Base-by-base conservation (phyloP, 2,329 filamentous ascomycete genomes). In the Hymenoscyphus fraxineus region DNA sequence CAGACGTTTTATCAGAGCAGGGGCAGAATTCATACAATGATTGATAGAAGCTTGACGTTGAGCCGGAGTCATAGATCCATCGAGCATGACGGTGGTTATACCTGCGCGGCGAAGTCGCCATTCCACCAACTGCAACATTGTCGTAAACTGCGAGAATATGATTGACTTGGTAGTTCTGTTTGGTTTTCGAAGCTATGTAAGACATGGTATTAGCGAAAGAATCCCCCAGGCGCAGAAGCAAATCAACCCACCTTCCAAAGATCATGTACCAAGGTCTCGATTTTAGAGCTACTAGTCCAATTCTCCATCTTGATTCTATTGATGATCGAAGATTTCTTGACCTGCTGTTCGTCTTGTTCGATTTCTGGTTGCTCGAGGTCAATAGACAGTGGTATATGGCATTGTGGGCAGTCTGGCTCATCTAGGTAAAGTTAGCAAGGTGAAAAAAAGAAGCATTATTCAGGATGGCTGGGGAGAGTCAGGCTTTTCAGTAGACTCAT, bases 221-320 rank as follows among this genome's bases (percentile, higher is more conserved):
- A 35, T 35, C 9, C 1, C 35, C 35, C 9, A 35, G 4, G 9
- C 9, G 9, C 35, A 35, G 35, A 10, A 35, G 35, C 6, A 35
- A 35, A 35, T 35, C 6, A 96, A 64, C 95, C 88, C 47, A 98
- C 84, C 76, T 91, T 90, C 81, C 96, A 95, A 2, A 99, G 84
- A 74, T 98, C 93, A 74, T 97, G 96, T 10, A 98, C 90, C 6
- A 99, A 85, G 76, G 96, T 88, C 79, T 99, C 95, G 70, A 99
- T 99, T 80, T 99, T 99, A 67, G 93, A 97, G 0, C 93, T 97
- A 0, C 92, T 97, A 0, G 93, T 97, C 95, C 95, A 99, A 73
- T 98, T 91, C 76, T 96, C 92, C 93, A 98, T 97, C 78, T 94
- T 92, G 79, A 99, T 98, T 63, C 95, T 91, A 77, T 98, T 98